Base-by-base conservation (phyloP, 2,329 filamentous ascomycete genomes). In the Colletotrichum cuscutae region DNA sequence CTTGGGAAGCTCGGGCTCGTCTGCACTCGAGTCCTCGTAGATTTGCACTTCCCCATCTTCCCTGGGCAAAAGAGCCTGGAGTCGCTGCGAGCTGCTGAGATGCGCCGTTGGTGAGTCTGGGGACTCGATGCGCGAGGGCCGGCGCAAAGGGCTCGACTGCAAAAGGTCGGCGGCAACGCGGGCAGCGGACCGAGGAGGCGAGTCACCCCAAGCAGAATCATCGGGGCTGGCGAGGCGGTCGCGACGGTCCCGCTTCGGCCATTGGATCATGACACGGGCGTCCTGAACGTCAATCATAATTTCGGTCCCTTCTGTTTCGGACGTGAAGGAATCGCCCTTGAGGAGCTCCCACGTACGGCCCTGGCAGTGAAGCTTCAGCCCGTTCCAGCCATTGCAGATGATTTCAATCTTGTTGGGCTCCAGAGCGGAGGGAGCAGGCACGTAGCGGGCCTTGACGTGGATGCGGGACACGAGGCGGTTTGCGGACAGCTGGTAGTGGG, bases 201-300 rank as follows among this genome's bases (percentile, higher is more conserved):
- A 88, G 80, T 92, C 84, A 78, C 95, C 94, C 88, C 93, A 95
- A 12, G 88, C 90, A n/a, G 90, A 91, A 76, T 94, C 91, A 11
- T 91, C 92, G 74, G 89, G 84, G 74, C 85, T 85, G 30, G 84
- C 88, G 78, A 83, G 79, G 71, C 79, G 82, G 76, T 83, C 88
- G 81, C 79, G 86, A 81, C 84, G 78, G 42, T 82, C 89, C 84
- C 80, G 87, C 82, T 84, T 90, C 57, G 97, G 97, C 96, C 97
- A 98, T 79, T 92, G 91, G 74, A 99, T 86, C 81, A 98, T 88
- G 57, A 98, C 95, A 75, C 97, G 93, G 66, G 95, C 92, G 80
- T 97, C 95, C 78, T 98, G 95, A 54, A 98, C 95, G 81, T 98
- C 95, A 75, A 99, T 86, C 91, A 99, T 97, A 81, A 99, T 95